Evolutionary conservation across 169 alveolate species (phyloP).

Genomic region (Plasmodium vivax): DNA sequence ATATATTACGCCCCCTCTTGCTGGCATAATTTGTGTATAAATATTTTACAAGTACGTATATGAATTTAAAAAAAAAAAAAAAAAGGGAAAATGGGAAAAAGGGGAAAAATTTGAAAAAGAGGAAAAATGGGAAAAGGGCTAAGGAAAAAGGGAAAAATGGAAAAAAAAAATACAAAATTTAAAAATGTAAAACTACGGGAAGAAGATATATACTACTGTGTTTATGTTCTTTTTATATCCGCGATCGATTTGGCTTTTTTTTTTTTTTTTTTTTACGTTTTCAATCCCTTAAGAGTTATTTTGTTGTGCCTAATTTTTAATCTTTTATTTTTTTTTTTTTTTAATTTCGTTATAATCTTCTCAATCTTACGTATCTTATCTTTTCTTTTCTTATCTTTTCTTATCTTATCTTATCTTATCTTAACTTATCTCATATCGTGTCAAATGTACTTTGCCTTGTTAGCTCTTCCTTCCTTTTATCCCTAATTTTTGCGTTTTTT

Average conservation of each 20-base stretch:
- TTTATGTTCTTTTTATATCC: constrained; percentile 1
- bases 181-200: neutral
- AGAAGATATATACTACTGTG: neutral
- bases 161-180: neutral
- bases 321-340: neutral
- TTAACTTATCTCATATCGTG: neutral
- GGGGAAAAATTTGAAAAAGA: neutral
- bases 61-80: neutral
- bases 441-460: neutral
- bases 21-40: neutral
- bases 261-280: neutral
- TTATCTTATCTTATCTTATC: no score
- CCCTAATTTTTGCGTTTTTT: neutral
- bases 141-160: neutral
- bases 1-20: neutral
- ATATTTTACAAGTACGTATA: neutral
- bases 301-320: constrained; percentile 1
- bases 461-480: neutral
- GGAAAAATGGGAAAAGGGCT: neutral
- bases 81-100: neutral
- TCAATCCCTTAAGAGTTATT: neutral
- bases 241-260: constrained; percentile 1
- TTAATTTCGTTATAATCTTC: neutral
- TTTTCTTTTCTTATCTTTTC: no score
- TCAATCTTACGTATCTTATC: neutral